Evolutionary conservation across 768 basidiomycete genomes (phyloP).

Genomic region (Boletus reticulatus): DNA sequence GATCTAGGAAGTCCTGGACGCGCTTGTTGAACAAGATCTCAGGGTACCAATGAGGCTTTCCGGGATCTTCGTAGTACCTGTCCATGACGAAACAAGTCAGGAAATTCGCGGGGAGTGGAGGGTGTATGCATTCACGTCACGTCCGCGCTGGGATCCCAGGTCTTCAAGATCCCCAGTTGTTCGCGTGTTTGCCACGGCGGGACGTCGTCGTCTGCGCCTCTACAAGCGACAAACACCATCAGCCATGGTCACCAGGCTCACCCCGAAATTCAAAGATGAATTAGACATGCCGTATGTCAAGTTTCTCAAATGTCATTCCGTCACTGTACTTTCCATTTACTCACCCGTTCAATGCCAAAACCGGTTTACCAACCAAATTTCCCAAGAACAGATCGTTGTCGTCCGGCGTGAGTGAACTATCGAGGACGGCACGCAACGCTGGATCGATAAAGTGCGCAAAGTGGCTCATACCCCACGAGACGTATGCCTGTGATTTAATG

Average conservation of each 20-base stretch:
- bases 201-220: slow-evolving; percentile 82
- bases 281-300: background rate
- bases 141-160: slow-evolving; percentile 54
- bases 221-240: slow-evolving; percentile 24
- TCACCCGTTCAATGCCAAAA: slow-evolving; percentile 80
- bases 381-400: slow-evolving; percentile 86
- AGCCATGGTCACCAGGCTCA: background rate
- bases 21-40: slow-evolving; percentile 51
- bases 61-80: slow-evolving; percentile 63
- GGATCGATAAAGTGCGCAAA: slow-evolving; percentile 82
- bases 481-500: slow-evolving; percentile 85
- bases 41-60: slow-evolving; percentile 70
- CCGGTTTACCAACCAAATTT: slow-evolving; percentile 67
- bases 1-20: slow-evolving; percentile 57
- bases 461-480: slow-evolving; percentile 68
- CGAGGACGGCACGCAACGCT: slow-evolving; percentile 64
- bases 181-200: slow-evolving; percentile 83
- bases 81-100: background rate
- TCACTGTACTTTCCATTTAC: slow-evolving; percentile 7
- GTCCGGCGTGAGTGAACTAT: slow-evolving; percentile 73
- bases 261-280: background rate
- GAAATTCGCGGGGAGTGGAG: background rate
- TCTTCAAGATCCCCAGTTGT: slow-evolving; percentile 53
- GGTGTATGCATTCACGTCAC: slow-evolving; percentile 42
- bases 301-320: background rate